A percentile compares a stretch with the other conserved stretches of the same genome.
Conservation (phyloP, 768 basidiomycete species). For the Rhodotorula graminis region DNA sequence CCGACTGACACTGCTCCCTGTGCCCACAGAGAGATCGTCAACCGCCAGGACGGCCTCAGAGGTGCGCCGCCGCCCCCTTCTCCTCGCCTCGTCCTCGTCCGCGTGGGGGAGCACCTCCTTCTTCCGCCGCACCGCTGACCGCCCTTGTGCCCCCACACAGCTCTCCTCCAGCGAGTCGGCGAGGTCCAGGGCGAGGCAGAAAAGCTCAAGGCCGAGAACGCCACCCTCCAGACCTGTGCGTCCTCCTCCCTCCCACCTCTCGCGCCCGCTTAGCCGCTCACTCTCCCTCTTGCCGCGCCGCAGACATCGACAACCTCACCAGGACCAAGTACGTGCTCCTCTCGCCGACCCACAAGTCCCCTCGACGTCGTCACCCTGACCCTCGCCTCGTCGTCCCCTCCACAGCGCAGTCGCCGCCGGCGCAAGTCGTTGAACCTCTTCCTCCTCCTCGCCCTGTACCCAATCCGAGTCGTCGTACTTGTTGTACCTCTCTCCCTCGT, state of each 20-base stretch:
- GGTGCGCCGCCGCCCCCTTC: constrained; percentile 1
- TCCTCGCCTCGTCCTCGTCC: background rate
- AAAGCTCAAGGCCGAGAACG: constrained; percentile 31
- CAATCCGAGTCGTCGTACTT: background rate
- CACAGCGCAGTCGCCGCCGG: constrained; percentile 16
- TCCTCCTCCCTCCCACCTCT: background rate
- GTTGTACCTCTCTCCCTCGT: background rate
- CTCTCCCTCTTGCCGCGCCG: background rate
- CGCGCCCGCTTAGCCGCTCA: background rate
- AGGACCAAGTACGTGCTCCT: constrained; percentile 21
- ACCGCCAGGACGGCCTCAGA: constrained; percentile 27
- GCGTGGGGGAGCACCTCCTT: background rate
- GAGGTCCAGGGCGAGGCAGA: constrained; percentile 29
- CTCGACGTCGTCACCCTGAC: background rate
- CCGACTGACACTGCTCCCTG: background rate
- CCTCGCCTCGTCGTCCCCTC: too few relatives aligned
- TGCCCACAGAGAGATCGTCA: constrained; percentile 18
- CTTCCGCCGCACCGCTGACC: background rate
- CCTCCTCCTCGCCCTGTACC: background rate
- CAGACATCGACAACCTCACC: constrained; percentile 37
- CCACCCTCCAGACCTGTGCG: constrained; percentile 35
- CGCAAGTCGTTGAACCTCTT: background rate
- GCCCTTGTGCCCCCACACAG: background rate
- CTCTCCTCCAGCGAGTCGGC: constrained; percentile 15
- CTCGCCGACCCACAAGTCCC: background rate